phyloP scores from a whole-genome alignment of 345 rosid genomes.

The Eucalyptus dawsonii region DNA sequence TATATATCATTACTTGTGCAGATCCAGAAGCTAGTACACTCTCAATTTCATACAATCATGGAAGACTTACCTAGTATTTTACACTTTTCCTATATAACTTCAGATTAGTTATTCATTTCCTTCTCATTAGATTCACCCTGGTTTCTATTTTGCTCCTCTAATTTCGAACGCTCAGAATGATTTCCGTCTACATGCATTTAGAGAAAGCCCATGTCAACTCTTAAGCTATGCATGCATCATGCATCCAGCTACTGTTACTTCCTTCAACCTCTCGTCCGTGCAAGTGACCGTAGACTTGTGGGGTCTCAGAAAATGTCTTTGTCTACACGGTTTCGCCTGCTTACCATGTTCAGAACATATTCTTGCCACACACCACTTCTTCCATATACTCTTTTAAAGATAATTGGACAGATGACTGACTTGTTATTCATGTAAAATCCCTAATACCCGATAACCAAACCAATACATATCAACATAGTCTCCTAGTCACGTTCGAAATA shows the following conservation, averaged over 20 bases:
- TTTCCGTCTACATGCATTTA: not conserved
- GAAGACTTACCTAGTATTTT: not conserved
- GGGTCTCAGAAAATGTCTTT: not conserved
- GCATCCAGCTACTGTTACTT: not conserved
- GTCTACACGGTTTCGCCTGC: not conserved
- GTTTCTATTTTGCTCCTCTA: not conserved
- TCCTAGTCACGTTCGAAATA: not conserved
- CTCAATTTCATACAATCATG: not conserved
- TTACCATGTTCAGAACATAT: not conserved
- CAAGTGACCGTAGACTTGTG: not conserved
- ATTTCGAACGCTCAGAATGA: not conserved
- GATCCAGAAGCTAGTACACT: slow-evolving; percentile 54
- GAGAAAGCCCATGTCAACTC: not conserved
- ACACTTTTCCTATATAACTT: not conserved
- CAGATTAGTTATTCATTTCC: not conserved
- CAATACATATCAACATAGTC: not conserved
- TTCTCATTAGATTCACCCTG: not conserved
- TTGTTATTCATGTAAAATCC: not conserved
- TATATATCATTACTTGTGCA: slow-evolving; percentile 59
- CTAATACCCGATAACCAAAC: not conserved
- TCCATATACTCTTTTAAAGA: not conserved
- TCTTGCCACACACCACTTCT: not conserved
- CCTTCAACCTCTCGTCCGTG: not conserved
- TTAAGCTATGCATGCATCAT: not conserved
- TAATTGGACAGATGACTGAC: not conserved